Evolutionary conservation across 768 basidiomycete species (phyloP).

Genomic region (Megacollybia marginata): DNA sequence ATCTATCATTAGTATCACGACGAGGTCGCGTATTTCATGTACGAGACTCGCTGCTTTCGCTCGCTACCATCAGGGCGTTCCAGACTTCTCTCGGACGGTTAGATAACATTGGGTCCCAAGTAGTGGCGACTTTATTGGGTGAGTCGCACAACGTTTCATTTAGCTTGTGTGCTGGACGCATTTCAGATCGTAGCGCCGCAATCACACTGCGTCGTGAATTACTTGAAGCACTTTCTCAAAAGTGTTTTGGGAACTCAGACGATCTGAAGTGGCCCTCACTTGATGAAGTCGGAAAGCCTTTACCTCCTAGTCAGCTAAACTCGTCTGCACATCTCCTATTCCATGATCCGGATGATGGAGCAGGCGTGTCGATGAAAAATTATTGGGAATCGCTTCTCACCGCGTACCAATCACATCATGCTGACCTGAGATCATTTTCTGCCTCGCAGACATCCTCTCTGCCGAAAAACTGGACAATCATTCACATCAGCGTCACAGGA

Average conservation of each 20-base stretch:
- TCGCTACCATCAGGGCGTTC: conserved; percentile 66
- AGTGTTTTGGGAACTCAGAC: conserved; percentile 49
- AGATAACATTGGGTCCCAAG: conserved; percentile 36
- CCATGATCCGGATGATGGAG: conserved; percentile 13
- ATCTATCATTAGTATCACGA: conserved; percentile 44
- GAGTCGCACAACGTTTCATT: conserved; percentile 6
- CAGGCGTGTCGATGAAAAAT: conserved; percentile 35
- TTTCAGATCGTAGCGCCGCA: conserved; percentile 62
- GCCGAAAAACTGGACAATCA: conserved; percentile 74
- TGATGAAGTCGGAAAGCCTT: conserved; percentile 32
- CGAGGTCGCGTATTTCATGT: conserved; percentile 65
- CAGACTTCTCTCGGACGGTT: conserved; percentile 73
- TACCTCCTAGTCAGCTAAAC: conserved; percentile 20
- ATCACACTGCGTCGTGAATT: conserved; percentile 83
- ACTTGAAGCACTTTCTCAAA: conserved; percentile 71
- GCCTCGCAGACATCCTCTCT: conserved; percentile 36
- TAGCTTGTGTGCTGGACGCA: not conserved
- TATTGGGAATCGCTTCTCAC: conserved; percentile 60
- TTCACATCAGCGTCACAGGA: conserved; percentile 77
- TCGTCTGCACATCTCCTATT: not conserved
- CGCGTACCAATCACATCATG: conserved; percentile 42
- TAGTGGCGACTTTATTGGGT: conserved; percentile 64
- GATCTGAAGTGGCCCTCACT: conserved; percentile 74
- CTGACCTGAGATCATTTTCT: conserved; percentile 35
- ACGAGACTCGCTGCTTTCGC: conserved; percentile 64